phyloP scores from a whole-genome alignment of 1,139 yeast genomes.

The Magnusiomyces fungicola region DNA sequence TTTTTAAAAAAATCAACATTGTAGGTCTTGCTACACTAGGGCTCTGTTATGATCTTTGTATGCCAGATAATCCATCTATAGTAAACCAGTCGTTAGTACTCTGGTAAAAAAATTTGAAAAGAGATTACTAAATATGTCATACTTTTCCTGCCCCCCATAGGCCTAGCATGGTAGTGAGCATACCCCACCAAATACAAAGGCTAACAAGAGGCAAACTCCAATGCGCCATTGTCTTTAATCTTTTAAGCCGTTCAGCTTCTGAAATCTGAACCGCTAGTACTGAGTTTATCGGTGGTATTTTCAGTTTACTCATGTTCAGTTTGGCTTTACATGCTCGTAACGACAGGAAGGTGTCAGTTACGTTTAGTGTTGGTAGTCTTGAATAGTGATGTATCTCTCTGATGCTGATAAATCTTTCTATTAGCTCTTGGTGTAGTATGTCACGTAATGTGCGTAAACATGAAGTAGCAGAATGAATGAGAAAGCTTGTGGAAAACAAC shows the following conservation, averaged over 20 bases:
- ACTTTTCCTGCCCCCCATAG: slow-evolving; percentile 11
- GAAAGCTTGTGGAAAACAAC: too few species aligned
- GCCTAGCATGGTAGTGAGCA: slow-evolving; percentile 14
- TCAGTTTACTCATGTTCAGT: too few species aligned
- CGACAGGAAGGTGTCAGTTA: too few species aligned
- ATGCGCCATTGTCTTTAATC: slow-evolving; percentile 6
- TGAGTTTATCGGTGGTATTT: neutral
- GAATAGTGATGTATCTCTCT: too few species aligned
- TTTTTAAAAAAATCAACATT: neutral
- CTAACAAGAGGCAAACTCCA: slow-evolving; percentile 15
- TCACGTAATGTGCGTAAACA: too few species aligned
- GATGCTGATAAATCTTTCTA: too few species aligned
- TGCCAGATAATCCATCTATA: slow-evolving; percentile 4
- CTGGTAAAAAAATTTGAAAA: slow-evolving; percentile 3
- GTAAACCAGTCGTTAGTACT: slow-evolving; percentile 11
- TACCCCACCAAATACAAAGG: slow-evolving; percentile 15
- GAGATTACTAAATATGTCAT: neutral
- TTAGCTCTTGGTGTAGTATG: too few species aligned
- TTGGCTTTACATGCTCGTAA: too few species aligned
- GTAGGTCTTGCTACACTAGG: too few species aligned
- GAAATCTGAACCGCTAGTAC: neutral
- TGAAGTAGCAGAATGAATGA: too few species aligned
- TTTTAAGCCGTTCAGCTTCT: neutral
- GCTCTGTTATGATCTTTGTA: neutral
- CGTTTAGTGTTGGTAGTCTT: too few species aligned